These are phyloP conservation scores for Skeletonema tropicum DNA, from an alignment of 108 stramenopile species.

Conservation along the genomic window DNA sequence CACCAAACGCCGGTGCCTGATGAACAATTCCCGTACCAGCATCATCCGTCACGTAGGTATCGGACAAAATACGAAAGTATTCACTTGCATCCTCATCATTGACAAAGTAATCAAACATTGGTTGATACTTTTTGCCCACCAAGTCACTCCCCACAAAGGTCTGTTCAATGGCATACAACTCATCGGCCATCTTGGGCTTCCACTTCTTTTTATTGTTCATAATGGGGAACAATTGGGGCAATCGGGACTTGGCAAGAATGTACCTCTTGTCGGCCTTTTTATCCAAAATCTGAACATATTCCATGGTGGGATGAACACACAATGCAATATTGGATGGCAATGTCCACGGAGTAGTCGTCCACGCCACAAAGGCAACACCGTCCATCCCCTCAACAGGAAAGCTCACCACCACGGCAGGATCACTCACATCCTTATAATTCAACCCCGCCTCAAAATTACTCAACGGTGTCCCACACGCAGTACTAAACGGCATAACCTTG, in stretches of 20 bases:
- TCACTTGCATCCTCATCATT: slow-evolving; percentile 49
- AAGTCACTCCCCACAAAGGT: slow-evolving; percentile 84
- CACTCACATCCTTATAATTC: slow-evolving; percentile 98
- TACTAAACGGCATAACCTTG: slow-evolving; percentile 99
- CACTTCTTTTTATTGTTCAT: slow-evolving; percentile 95
- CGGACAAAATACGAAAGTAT: slow-evolving; percentile 89
- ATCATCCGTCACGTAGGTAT: slow-evolving; percentile 98
- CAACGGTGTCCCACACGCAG: slow-evolving; percentile 95
- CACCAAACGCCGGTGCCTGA: slow-evolving; percentile 99
- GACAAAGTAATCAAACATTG: slow-evolving; percentile 93
- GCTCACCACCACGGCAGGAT: slow-evolving; percentile 97
- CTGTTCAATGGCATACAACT: slow-evolving; percentile 79
- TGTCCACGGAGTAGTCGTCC: slow-evolving; percentile 99
- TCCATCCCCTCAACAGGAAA: slow-evolving; percentile 90
- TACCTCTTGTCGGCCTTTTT: slow-evolving; percentile 79
- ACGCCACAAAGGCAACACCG: slow-evolving; percentile 82
- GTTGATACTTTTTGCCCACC: slow-evolving; percentile 91
- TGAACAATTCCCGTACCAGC: slow-evolving; percentile 99
- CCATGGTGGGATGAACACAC: slow-evolving; percentile 93
- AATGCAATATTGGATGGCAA: slow-evolving; percentile 95
- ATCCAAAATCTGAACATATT: slow-evolving; percentile 94
- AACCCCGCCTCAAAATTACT: slow-evolving; percentile 99
- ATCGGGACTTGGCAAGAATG: slow-evolving; percentile 87
- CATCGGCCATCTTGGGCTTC: slow-evolving; percentile 91
- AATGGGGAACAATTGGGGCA: slow-evolving; percentile 92